phyloP scores from a whole-genome alignment of 768 basidiomycete genomes.

The Piloderma croceum region DNA sequence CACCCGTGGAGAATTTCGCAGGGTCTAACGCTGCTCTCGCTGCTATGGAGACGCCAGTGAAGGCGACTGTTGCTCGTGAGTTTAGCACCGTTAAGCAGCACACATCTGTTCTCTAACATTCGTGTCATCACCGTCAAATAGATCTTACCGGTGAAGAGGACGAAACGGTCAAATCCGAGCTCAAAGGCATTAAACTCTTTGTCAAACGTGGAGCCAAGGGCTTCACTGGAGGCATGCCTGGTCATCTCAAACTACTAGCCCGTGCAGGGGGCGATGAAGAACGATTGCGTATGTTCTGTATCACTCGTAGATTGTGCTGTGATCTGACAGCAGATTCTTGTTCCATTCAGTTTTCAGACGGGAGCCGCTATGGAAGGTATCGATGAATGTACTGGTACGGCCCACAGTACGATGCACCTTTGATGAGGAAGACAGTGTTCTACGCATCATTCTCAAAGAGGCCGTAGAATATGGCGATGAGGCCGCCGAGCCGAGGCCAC shows the following conservation, averaged over 20 bases:
- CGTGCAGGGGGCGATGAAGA: constrained; percentile 37
- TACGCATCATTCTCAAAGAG: constrained; percentile 55
- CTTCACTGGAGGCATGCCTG: constrained; percentile 56
- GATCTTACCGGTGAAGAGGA: constrained; percentile 62
- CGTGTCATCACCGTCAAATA: constrained; percentile 11
- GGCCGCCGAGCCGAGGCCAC: constrained; percentile 17
- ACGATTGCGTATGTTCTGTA: constrained; percentile 40
- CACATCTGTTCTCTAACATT: neutral
- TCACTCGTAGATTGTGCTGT: neutral
- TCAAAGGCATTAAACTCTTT: constrained; percentile 58
- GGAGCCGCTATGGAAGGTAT: constrained; percentile 64
- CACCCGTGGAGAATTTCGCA: too few relatives aligned
- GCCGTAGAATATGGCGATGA: constrained; percentile 23
- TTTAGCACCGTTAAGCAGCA: neutral
- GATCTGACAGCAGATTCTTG: neutral
- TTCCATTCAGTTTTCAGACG: constrained; percentile 58
- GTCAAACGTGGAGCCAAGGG: constrained; percentile 48
- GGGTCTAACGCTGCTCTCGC: too few relatives aligned
- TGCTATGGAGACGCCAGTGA: constrained; percentile 2
- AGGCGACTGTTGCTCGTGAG: too few relatives aligned
- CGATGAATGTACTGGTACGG: constrained; percentile 58
- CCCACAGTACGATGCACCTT: constrained; percentile 54
- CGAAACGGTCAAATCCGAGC: constrained; percentile 49
- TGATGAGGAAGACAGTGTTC: constrained; percentile 47
- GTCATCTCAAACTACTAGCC: constrained; percentile 55